Conservation (phyloP, 2,329 filamentous ascomycete species). For the Pseudocercospora vitis region DNA sequence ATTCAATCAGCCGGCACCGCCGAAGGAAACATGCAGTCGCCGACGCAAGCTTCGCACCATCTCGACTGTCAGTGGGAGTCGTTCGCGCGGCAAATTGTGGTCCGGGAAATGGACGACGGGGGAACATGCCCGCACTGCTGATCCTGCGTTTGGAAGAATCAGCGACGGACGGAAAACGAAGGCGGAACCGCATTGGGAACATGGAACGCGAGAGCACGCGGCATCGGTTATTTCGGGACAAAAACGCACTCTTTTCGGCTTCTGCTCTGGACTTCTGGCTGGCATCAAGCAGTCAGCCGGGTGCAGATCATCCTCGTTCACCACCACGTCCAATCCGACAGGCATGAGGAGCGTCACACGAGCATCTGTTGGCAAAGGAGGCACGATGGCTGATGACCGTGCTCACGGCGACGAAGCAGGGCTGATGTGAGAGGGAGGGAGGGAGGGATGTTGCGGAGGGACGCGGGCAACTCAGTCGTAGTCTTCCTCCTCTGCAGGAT, state of each 20-base stretch:
- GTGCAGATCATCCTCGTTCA: slow-evolving; percentile 1
- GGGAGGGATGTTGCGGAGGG: not conserved
- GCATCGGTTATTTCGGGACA: slow-evolving; percentile 6
- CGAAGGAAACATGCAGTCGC: not conserved
- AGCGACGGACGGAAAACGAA: not conserved
- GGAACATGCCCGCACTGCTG: not conserved
- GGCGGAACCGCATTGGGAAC: not conserved
- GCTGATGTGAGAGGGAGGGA: not conserved
- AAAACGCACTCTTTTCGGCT: not conserved
- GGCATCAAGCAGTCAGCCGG: slow-evolving; percentile 1
- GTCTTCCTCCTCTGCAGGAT: no score
- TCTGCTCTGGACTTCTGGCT: not conserved
- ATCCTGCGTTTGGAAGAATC: not conserved
- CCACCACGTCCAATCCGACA: no score
- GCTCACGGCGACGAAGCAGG: not conserved
- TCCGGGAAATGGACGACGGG: slow-evolving; percentile 2
- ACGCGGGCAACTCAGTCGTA: not conserved
- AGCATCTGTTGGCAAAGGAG: not conserved
- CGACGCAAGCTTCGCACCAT: slow-evolving; percentile 3
- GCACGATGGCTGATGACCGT: no score
- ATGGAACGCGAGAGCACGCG: no score
- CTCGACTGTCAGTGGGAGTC: not conserved
- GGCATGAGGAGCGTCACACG: not conserved
- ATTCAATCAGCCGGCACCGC: not conserved
- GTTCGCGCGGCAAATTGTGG: not conserved